A percentile compares a stretch with the other conserved stretches of the same genome.
phyloP scores from a whole-genome alignment of 768 basidiomycete genomes.

The Sarcodon aspratus region DNA sequence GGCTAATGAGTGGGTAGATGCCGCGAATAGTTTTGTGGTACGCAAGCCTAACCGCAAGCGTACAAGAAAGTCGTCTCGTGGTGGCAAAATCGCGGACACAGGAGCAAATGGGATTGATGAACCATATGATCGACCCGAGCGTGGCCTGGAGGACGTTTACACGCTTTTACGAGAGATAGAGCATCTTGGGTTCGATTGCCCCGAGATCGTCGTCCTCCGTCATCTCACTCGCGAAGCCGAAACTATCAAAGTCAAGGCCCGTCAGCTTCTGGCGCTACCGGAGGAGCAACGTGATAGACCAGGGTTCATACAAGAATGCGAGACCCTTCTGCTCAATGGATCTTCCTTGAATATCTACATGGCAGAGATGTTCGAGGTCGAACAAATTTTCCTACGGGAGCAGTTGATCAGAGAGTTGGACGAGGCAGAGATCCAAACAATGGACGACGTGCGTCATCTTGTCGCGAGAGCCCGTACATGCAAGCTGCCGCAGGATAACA shows the following conservation, averaged over 20 bases:
- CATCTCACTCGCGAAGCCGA: conserved; percentile 52
- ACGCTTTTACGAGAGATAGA: conserved; percentile 62
- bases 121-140: conserved; percentile 58
- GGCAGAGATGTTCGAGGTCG: conserved; percentile 67
- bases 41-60: conserved; percentile 76
- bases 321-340: conserved; percentile 54
- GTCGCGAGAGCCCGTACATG: conserved; percentile 61
- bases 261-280: conserved; percentile 33
- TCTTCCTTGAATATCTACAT: conserved; percentile 76
- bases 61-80: conserved; percentile 39
- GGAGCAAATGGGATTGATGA: conserved; percentile 30
- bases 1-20: conserved; percentile 85
- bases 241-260: conserved; percentile 46
- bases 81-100: conserved; percentile 14
- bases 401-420: conserved; percentile 69
- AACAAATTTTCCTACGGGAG: conserved; percentile 73
- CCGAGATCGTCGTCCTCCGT: conserved; percentile 53
- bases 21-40: conserved; percentile 65
- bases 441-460: conserved; percentile 69
- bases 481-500: conserved; percentile 53
- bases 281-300: conserved; percentile 35
- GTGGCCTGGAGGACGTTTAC: conserved; percentile 60
- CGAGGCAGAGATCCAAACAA: conserved; percentile 50
- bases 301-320: conserved; percentile 57
- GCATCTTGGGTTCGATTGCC: conserved; percentile 72